These are phyloP conservation scores for Pichia ethanolica DNA, from an alignment of 805 yeast genomes.

Conservation along the genomic window DNA sequence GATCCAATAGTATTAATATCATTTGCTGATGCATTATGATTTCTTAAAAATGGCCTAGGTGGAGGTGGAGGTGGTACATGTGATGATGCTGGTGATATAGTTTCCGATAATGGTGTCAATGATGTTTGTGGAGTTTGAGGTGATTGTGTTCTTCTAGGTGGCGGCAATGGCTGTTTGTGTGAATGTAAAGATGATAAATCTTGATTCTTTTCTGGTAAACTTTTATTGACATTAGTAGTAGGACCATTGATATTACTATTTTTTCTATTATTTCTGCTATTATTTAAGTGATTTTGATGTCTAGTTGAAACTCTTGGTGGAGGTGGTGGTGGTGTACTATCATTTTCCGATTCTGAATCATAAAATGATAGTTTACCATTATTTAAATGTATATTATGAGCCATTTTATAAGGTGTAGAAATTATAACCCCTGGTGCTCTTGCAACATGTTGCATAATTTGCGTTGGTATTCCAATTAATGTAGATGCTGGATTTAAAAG, in stretches of 20 bases:
- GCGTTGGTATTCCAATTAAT: background rate
- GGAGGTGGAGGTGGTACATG: conserved; percentile 2
- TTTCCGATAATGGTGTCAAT: background rate
- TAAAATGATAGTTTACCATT: background rate
- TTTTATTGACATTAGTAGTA: background rate
- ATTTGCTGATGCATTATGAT: background rate
- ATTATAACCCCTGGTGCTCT: background rate
- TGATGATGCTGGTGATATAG: background rate
- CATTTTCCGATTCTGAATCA: background rate
- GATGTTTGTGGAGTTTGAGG: background rate
- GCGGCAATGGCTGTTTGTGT: background rate
- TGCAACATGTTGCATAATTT: background rate
- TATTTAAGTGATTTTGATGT: no score
- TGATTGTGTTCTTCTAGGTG: background rate
- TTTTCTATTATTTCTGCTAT: background rate
- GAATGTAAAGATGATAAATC: background rate
- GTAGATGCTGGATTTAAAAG: background rate
- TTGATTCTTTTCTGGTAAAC: no score
- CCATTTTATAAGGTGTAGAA: background rate
- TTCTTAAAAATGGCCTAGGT: background rate
- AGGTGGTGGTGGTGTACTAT: background rate
- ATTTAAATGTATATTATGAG: background rate
- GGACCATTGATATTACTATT: background rate
- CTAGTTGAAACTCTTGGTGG: background rate
- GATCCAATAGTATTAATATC: background rate